A percentile compares a stretch with the other conserved stretches of the same genome.
Conservation (phyloP, 2,329 filamentous ascomycete genomes). For the Aureobasidium sp. region DNA sequence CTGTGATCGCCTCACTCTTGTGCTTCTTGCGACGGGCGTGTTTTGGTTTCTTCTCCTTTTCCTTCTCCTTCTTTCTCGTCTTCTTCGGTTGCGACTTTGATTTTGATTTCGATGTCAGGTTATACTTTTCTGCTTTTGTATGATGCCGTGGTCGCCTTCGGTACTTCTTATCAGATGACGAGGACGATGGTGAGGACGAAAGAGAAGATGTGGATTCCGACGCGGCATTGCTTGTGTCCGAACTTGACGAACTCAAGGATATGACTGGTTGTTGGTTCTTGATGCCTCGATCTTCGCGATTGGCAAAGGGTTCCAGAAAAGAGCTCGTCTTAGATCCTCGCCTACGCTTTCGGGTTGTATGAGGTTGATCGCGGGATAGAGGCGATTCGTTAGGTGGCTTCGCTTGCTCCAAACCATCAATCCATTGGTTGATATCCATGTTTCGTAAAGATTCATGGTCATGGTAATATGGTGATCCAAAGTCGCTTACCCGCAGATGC, state of each 20-base stretch:
- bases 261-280: not conserved
- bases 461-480: not conserved
- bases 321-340: not conserved
- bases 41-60: constrained; percentile 14
- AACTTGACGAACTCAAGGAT: not conserved
- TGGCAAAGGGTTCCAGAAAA: not conserved
- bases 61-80: constrained; percentile 16
- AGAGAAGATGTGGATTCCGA: not conserved
- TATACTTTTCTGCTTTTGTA: constrained; percentile 38
- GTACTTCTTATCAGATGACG: constrained; percentile 23
- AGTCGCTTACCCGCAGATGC: not conserved
- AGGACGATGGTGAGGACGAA: not conserved
- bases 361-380: not conserved
- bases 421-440: constrained; percentile 40
- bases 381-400: not conserved
- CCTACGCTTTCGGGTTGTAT: not conserved
- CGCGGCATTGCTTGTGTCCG: not conserved
- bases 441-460: not conserved
- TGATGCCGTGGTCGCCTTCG: constrained; percentile 37
- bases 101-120: constrained; percentile 22
- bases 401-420: constrained; percentile 28
- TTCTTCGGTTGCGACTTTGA: constrained; percentile 21
- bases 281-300: not conserved
- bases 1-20: constrained; percentile 27
- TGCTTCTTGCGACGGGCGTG: constrained; percentile 26